Conservation (phyloP, 306 rosid genomes). For the Sphenostylis stenocarpa region DNA sequence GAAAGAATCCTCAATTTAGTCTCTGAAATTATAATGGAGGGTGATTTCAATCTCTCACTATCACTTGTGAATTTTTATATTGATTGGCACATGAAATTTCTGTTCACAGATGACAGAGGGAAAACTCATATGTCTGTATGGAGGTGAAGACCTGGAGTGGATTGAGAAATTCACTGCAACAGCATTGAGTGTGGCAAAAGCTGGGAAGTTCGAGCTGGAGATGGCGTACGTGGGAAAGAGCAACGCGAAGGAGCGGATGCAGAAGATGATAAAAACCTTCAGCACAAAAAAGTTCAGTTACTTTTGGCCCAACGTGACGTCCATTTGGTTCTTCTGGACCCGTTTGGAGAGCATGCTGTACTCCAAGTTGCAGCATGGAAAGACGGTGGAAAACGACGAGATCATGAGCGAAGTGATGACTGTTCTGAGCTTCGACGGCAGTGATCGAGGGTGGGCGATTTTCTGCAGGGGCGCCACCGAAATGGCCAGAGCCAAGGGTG, state of each 20-base stretch:
- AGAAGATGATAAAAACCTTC: slow-evolving; percentile 43
- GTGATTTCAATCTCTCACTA: too few relatives aligned
- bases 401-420: slow-evolving; percentile 74
- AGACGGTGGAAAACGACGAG: slow-evolving; percentile 50
- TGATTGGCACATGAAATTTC: background rate
- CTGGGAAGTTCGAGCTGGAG: slow-evolving; percentile 46
- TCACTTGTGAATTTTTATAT: background rate
- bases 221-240: slow-evolving; percentile 74
- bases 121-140: slow-evolving; percentile 63
- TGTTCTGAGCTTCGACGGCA: slow-evolving; percentile 74
- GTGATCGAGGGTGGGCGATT: slow-evolving; percentile 80
- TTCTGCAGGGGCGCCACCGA: slow-evolving; percentile 51
- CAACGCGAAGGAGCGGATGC: slow-evolving; percentile 59
- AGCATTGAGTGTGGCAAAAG: slow-evolving; percentile 45
- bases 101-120: slow-evolving; percentile 50
- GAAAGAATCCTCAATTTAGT: too few relatives aligned
- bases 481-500: slow-evolving; percentile 75
- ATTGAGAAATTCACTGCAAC: slow-evolving; percentile 57
- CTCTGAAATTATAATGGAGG: too few relatives aligned
- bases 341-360: slow-evolving; percentile 80
- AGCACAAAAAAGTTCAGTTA: slow-evolving; percentile 46
- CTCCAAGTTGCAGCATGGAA: slow-evolving; percentile 59
- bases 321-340: slow-evolving; percentile 88
- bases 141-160: slow-evolving; percentile 83
- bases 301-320: slow-evolving; percentile 48